Evolutionary conservation across 495 filamentous ascomycete species (phyloP).

Genomic region (Amphirosellinia nigrospora): DNA sequence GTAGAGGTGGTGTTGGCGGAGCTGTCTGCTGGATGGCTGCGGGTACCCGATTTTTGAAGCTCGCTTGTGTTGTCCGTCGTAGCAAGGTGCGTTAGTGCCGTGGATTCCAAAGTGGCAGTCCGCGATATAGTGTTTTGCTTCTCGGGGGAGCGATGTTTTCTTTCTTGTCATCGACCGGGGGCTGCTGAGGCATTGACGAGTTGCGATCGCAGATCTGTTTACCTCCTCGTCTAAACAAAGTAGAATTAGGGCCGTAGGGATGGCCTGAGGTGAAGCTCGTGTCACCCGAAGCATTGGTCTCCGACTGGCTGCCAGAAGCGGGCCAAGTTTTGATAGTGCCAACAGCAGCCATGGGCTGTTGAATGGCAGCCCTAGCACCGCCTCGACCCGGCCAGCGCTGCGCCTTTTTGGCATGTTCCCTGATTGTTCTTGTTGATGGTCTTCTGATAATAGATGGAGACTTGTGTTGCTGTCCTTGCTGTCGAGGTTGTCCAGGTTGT

Average conservation of each 20-base stretch:
- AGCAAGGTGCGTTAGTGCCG: conserved; percentile 27
- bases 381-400: conserved; percentile 33
- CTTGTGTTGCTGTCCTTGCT: conserved; percentile 24
- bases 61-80: conserved; percentile 25
- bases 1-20: conserved; percentile 20
- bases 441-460: neutral
- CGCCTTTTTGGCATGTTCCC: conserved; percentile 34
- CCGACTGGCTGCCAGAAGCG: conserved; percentile 23
- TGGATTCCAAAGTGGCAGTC: conserved; percentile 21
- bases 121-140: conserved; percentile 1
- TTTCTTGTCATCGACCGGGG: conserved; percentile 18
- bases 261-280: conserved; percentile 27
- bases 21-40: conserved; percentile 26
- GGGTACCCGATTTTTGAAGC: conserved; percentile 37
- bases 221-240: conserved; percentile 20
- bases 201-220: neutral
- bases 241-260: conserved; percentile 23
- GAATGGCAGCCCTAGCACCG: conserved; percentile 24
- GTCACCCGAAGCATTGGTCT: conserved; percentile 30
- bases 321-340: conserved; percentile 23
- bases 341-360: conserved; percentile 25
- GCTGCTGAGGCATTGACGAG: conserved; percentile 8
- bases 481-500: neutral
- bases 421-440: neutral
- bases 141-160: conserved; percentile 29